Conservation (phyloP, 768 basidiomycete genomes). For the Rossbeevera mucosa region DNA sequence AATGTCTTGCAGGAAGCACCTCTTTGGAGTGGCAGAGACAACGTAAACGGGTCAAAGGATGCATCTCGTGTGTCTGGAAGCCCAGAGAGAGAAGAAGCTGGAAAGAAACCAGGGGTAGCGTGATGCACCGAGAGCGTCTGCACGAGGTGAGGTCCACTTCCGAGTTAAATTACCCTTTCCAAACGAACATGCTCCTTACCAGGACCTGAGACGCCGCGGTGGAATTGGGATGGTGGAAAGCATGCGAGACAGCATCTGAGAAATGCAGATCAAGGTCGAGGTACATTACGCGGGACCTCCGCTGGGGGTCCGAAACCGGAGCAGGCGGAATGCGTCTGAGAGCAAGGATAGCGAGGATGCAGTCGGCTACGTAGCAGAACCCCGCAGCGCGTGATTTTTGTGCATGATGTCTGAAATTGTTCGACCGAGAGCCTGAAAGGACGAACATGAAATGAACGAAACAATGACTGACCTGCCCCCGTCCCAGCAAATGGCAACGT, state of each 20-base stretch:
- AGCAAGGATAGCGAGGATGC: constrained; percentile 72
- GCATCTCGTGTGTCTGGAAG: constrained; percentile 39
- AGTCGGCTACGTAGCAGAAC: constrained; percentile 93
- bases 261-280: constrained; percentile 92
- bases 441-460: not conserved
- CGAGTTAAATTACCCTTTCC: not conserved
- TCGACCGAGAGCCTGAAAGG: not conserved
- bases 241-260: constrained; percentile 81
- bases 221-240: constrained; percentile 49
- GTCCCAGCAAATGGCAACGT: constrained; percentile 84
- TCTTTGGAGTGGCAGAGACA: constrained; percentile 74
- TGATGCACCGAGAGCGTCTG: constrained; percentile 86
- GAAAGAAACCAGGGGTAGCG: constrained; percentile 79
- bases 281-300: constrained; percentile 72
- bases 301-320: constrained; percentile 14
- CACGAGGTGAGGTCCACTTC: not conserved
- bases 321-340: constrained; percentile 43
- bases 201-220: constrained; percentile 40
- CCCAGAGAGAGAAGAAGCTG: constrained; percentile 47
- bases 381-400: constrained; percentile 75
- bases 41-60: constrained; percentile 53
- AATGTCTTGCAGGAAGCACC: constrained; percentile 69
- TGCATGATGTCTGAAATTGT: constrained; percentile 67
- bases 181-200: constrained; percentile 32
- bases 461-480: constrained; percentile 63